Evolutionary conservation across 176 grass and related monocot genomes (phyloP), one percentile per base, ranked within the genome.

Genomic region (Oryza meyeriana): DNA sequence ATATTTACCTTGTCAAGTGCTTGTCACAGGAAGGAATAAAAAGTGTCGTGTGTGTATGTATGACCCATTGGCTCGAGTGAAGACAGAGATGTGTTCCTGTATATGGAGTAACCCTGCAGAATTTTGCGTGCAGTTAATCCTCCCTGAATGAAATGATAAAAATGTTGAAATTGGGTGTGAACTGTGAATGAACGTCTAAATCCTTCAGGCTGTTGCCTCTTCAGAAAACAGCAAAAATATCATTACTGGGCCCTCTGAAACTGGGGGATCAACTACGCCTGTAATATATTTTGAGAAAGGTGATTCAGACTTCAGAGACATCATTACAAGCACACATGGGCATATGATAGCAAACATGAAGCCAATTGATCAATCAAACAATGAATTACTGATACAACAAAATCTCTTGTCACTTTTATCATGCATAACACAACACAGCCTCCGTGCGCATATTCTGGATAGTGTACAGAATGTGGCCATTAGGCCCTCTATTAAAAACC

Each of bases 341-440:
- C 4, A 31, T 25, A 63, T 62, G 35, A 31, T 34, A 47, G 13
- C 30, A 36, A 59, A 33, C 1, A 61, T 2, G 44, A 30, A 52
- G 22, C 12, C 55, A 25, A 59, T 71, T 10, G 0, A 28, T 27
- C 31, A 78, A 78, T 73, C 35, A 48, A 72, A 72, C 47, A 36
- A 67, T 31, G 42, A 76, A 27, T 59, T 81, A 76, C 40, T 64
- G 29, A 66, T 73, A 85, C 78, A 86, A 71, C 66, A 85, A 82
- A 89, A 78, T 82, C 66, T 85, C 59, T 81, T 81, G 73, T 42
- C 78, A 66, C 33, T 29, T 32, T 22, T 4, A 69, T 14, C 69
- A 34, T 63, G 87, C 76, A 78, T 81, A 57, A 81, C 8, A 52
- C 55, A 59, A 59, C n/a, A 59, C n/a, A 29, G 32, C 64, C 20